Evolutionary conservation across 805 yeast genomes (phyloP), one percentile per base, ranked within the genome.

Genomic region (Babjeviella inositovora): DNA sequence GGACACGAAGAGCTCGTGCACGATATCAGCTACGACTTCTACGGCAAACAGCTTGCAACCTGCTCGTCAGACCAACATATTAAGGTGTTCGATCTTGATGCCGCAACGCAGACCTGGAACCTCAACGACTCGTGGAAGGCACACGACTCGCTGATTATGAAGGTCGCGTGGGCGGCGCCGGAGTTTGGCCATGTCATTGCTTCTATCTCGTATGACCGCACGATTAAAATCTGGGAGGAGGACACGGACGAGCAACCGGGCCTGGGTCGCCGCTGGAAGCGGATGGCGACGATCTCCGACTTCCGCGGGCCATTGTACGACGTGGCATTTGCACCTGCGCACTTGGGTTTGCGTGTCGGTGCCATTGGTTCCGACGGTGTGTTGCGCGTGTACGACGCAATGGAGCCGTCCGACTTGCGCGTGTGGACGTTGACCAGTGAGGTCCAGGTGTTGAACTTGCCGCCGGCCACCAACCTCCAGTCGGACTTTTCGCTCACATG

Each of bases 61-160:
- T 85, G 93, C 29, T 81, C 95, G 4, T 80, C 93, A 1, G 98
- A 90, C 48, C 95, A 85, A 38, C 93, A 81, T 39, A 65, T 90
- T 31, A 81, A 82, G 39, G 85, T 90, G 15, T 90, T 84, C 43
- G 87, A 80, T 41, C 53, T 76, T 16, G 79, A 74, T 34, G 47
- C 70, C 9, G 50, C 61, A 14, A 60, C 74, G 2, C 66, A 63
- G n/a, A 61, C 70, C 11, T 90, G 97, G 97, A 65, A 66, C 11
- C 49, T 80, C 26, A 72, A 74, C 38, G 96, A 87, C 46, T 71
- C 79, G 22, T 90, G 95, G 92, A 79, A 77, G 34, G 97, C 97
- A 0, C 98, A 90, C 42, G 95, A 90, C 37, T 71, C 93, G 6
- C 67, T 84, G 28, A 67, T 90, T 13, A 77, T 82, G 11, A 68